Evolutionary conservation across 805 yeast genomes (phyloP).

Genomic region (Ogataea trehaloabstinens): DNA sequence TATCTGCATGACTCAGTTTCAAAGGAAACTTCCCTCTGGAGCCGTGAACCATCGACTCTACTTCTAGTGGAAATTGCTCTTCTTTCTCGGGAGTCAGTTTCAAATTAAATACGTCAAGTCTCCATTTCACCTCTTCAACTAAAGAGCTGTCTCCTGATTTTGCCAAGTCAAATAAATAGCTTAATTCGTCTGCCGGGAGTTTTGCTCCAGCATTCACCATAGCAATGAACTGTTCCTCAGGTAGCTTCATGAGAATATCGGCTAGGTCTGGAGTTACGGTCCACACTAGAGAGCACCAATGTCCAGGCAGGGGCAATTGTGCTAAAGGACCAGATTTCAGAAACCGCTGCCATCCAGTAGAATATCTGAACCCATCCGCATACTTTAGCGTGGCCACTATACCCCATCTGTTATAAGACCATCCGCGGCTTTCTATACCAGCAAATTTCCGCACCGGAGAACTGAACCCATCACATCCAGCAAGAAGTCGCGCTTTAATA

Average conservation of each 20-base stretch:
- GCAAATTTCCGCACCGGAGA: slow-evolving; percentile 88
- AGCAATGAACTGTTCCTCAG: slow-evolving; percentile 60
- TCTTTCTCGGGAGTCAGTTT: slow-evolving; percentile 43
- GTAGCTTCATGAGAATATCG: slow-evolving; percentile 53
- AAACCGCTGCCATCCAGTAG: slow-evolving; percentile 92
- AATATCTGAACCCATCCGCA: slow-evolving; percentile 59
- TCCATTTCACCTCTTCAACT: slow-evolving; percentile 70
- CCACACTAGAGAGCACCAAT: slow-evolving; percentile 93
- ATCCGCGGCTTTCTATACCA: slow-evolving; percentile 81
- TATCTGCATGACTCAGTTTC: slow-evolving; percentile 85
- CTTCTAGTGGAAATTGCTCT: slow-evolving; percentile 64
- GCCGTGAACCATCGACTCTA: slow-evolving; percentile 53
- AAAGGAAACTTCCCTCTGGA: slow-evolving; percentile 89
- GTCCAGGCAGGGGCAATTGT: slow-evolving; percentile 80
- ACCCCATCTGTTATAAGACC: slow-evolving; percentile 87
- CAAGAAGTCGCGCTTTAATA: slow-evolving; percentile 67
- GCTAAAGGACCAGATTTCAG: slow-evolving; percentile 92
- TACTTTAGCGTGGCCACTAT: slow-evolving; percentile 86
- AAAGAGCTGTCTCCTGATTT: slow-evolving; percentile 41
- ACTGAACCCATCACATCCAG: slow-evolving; percentile 96
- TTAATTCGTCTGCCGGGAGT: slow-evolving; percentile 73
- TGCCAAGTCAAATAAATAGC: slow-evolving; percentile 56
- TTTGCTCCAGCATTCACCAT: slow-evolving; percentile 85
- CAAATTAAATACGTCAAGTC: slow-evolving; percentile 44
- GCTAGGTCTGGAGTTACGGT: slow-evolving; percentile 78